A percentile compares a stretch with the other conserved stretches of the same genome.
phyloP scores from a whole-genome alignment of 116 monocot species.

The Phalaenopsis hybrid region DNA sequence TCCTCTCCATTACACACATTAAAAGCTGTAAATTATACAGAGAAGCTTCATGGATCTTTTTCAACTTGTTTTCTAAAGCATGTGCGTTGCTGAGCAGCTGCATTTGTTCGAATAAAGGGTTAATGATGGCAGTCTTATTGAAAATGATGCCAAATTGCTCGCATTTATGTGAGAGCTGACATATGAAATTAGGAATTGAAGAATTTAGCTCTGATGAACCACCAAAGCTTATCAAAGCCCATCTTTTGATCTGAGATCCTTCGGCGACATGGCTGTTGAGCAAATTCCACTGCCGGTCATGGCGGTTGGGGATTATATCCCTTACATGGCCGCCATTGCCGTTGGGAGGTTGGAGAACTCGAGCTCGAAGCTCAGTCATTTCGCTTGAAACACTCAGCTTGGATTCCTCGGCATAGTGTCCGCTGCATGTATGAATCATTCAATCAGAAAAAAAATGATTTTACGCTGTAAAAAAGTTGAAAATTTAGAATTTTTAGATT shows the following conservation, averaged over 20 bases:
- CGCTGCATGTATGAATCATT: conserved; percentile 34
- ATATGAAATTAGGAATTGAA: conserved; percentile 57
- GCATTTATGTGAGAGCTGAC: conserved; percentile 57
- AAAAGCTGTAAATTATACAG: too few species aligned
- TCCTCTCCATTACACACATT: too few species aligned
- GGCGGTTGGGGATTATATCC: conserved; percentile 65
- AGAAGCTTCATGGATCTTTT: too few species aligned
- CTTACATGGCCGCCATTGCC: conserved; percentile 63
- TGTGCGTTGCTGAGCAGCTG: conserved; percentile 51
- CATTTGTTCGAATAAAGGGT: conserved; percentile 56
- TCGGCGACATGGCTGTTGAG: conserved; percentile 82
- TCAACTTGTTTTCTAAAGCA: conserved; percentile 54
- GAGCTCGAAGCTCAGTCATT: too few species aligned
- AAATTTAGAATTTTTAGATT: too few species aligned
- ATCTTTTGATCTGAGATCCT: conserved; percentile 58
- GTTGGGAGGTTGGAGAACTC: conserved; percentile 88
- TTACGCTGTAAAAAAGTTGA: too few species aligned
- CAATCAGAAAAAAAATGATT: too few species aligned
- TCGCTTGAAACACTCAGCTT: too few species aligned
- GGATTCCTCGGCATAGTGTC: conserved; percentile 53
- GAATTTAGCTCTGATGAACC: conserved; percentile 54
- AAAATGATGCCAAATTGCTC: conserved; percentile 64
- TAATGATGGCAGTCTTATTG: conserved; percentile 34
- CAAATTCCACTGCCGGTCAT: conserved; percentile 91
- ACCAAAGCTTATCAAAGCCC: conserved; percentile 86